phyloP scores from a whole-genome alignment of 257 asterid genomes.

The Solanum piurae region DNA sequence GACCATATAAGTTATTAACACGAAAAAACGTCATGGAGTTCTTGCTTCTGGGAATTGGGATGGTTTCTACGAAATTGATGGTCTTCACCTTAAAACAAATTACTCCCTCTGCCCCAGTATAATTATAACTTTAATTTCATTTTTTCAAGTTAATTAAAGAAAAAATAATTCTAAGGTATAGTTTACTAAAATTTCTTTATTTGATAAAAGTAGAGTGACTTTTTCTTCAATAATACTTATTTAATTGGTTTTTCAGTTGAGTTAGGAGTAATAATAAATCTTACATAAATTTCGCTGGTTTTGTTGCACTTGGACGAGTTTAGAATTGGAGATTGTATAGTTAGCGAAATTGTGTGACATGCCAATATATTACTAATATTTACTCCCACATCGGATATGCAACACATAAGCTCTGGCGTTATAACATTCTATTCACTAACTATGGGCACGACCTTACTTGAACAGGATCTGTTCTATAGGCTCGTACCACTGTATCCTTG shows the following conservation, averaged over 20 bases:
- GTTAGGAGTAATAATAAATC: neutral
- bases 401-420: neutral
- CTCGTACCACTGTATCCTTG: conserved; percentile 1
- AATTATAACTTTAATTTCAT: too few species aligned
- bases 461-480: neutral
- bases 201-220: too few species aligned
- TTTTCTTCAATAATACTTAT: too few species aligned
- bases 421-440: neutral
- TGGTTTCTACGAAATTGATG: neutral
- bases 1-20: too few species aligned
- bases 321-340: neutral
- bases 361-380: neutral
- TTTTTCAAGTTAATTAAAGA: too few species aligned
- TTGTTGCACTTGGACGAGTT: neutral
- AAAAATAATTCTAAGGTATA: neutral
- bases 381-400: neutral
- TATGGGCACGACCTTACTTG: neutral
- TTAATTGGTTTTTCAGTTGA: neutral
- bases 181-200: neutral
- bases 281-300: neutral
- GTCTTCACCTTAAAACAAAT: neutral
- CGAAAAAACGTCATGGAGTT: neutral
- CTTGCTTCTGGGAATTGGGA: neutral
- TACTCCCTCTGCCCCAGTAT: too few species aligned
- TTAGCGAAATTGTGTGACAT: neutral